Evolutionary conservation across 495 filamentous ascomycete genomes (phyloP).

Genomic region (Gamarada debralockiae): DNA sequence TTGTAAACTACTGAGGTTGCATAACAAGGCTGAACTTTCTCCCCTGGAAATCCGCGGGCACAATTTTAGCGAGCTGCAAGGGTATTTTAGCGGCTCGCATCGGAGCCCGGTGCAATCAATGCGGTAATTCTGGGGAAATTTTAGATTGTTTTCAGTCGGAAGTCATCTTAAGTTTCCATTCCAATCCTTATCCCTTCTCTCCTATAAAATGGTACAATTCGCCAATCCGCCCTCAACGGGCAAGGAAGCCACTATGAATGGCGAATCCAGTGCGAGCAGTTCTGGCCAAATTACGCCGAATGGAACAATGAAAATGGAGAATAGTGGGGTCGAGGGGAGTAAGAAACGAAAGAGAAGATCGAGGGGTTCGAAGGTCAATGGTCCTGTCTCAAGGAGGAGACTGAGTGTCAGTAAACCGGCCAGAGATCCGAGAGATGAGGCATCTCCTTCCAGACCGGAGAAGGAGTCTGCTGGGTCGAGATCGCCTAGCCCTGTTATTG

Average conservation of each 20-base stretch:
- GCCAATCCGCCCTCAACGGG: slow-evolving; percentile 11
- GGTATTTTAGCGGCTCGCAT: too few species aligned
- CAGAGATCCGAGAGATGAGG: slow-evolving; percentile 71
- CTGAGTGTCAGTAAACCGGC: slow-evolving; percentile 62
- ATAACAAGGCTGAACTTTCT: neutral
- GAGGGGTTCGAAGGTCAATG: slow-evolving; percentile 7
- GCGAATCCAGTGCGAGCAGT: slow-evolving; percentile 14
- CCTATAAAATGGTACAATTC: slow-evolving; percentile 25
- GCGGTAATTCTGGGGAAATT: neutral
- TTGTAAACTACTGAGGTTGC: too few species aligned
- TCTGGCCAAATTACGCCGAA: slow-evolving; percentile 13
- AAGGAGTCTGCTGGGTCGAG: slow-evolving; percentile 31
- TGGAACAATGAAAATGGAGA: slow-evolving; percentile 11
- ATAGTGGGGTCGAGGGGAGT: slow-evolving; percentile 25
- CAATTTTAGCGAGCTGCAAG: neutral
- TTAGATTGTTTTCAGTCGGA: neutral
- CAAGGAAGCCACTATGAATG: slow-evolving; percentile 22
- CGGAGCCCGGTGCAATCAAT: too few species aligned
- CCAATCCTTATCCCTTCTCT: neutral
- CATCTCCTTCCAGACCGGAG: slow-evolving; percentile 35
- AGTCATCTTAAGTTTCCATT: too few species aligned
- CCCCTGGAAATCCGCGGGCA: neutral
- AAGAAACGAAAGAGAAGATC: slow-evolving; percentile 24
- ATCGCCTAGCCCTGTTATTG: slow-evolving; percentile 61
- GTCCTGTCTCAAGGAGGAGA: slow-evolving; percentile 30